Percentiles rank a stretch among this genome's conserved stretches.
Conservation (phyloP, 805 yeast genomes). For the Ogataea chonburiensis region DNA sequence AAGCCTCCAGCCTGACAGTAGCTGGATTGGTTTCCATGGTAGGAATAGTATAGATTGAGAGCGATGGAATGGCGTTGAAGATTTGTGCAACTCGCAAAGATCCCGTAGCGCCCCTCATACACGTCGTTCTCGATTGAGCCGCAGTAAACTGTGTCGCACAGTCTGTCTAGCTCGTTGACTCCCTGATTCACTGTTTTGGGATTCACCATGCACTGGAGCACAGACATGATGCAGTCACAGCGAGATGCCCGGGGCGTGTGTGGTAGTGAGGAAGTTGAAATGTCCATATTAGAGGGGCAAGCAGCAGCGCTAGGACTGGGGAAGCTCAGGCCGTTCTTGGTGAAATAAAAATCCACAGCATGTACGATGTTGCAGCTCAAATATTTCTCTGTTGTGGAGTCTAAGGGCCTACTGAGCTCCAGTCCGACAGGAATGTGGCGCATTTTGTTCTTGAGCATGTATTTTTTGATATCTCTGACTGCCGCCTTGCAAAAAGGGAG, state of each 20-base stretch:
- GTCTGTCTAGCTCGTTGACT: conserved; percentile 24
- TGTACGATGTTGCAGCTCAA: conserved; percentile 16
- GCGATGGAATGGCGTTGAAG: conserved; percentile 42
- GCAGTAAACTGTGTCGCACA: conserved; percentile 42
- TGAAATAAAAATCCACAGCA: conserved; percentile 18
- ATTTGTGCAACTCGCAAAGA: conserved; percentile 39
- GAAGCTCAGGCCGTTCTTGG: conserved; percentile 5
- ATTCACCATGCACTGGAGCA: conserved; percentile 38
- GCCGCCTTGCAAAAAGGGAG: conserved; percentile 85
- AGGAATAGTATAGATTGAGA: conserved; percentile 37
- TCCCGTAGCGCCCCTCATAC: conserved; percentile 40
- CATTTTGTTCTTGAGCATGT: conserved; percentile 45
- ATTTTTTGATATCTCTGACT: conserved; percentile 74
- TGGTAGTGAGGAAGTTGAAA: conserved; percentile 33
- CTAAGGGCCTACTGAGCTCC: conserved; percentile 4
- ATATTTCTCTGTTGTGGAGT: conserved; percentile 12
- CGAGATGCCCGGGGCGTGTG: conserved; percentile 41
- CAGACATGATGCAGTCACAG: conserved; percentile 45
- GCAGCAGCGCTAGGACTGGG: conserved; percentile 1
- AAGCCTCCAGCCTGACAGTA: conserved; percentile 21
- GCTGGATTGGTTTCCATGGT: conserved; percentile 17
- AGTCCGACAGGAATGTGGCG: conserved; percentile 41
- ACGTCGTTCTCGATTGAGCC: conserved; percentile 38
- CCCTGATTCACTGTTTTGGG: conserved; percentile 17
- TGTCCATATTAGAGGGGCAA: conserved; percentile 16